Evolutionary conservation across 2,329 filamentous ascomycete genomes (phyloP), one percentile per base, ranked within the genome.

Genomic region (Tympanopsis confertula): DNA sequence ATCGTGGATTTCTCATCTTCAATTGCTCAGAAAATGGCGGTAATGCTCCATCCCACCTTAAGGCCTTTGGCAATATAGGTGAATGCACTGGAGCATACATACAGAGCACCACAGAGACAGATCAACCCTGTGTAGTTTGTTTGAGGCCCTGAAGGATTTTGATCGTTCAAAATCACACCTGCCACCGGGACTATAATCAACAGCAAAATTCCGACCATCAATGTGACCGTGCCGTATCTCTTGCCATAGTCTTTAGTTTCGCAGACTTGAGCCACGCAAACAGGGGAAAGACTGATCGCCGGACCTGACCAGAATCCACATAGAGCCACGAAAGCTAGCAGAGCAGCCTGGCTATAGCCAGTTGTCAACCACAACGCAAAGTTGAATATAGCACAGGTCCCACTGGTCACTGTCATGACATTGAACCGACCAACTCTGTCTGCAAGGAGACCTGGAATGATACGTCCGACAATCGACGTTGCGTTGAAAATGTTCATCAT

Each of bases 351-450:
- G 22, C n/a, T 26, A n/a, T 7, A 10, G 22, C n/a, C 22, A n/a
- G 22, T 10, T 26, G 7, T 26, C 22, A 26, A n/a, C 22, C 22
- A 26, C 22, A 26, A n/a, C 7, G 22, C 22, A n/a, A 26, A n/a
- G 22, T 10, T 26, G 7, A 26, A n/a, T 7, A 26, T 26, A 7
- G 22, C n/a, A n/a, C 22, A 26, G 22, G n/a, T n/a, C 7, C 7
- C 7, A n/a, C 7, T 26, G 7, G 22, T 26, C 22, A 41, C 28
- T 1, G 43, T 46, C 10, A 53, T 37, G 4, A 50, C 42, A 29
- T 54, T 55, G 38, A 52, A 54, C 35, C 48, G 44, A 3, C 51
- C 50, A 15, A 53, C 28, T 13, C 42, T 36, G 36, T 55, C 52
- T 13, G 42, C 48, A 5, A 53, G 29, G 19, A 45, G 41, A 19